Percentiles rank a stretch among this genome's conserved stretches.
Evolutionary conservation across 768 basidiomycete species (phyloP).

Genomic region (Xerocomus spinulosus): DNA sequence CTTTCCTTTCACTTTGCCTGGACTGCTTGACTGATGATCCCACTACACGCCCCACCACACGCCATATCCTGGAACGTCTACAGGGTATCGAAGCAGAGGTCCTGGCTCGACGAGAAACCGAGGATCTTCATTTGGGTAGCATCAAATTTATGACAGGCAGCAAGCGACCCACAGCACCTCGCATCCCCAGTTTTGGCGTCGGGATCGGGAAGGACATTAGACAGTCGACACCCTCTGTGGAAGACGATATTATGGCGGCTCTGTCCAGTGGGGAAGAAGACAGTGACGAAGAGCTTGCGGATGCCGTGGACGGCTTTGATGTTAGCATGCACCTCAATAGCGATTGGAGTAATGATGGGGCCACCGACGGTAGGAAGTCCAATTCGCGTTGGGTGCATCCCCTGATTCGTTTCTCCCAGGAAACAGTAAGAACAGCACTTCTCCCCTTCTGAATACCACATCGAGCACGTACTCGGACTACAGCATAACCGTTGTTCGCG

Average conservation of each 20-base stretch:
- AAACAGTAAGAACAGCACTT: slow-evolving; percentile 41
- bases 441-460: slow-evolving; percentile 50
- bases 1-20: slow-evolving; percentile 71
- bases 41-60: slow-evolving; percentile 64
- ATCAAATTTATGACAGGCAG: slow-evolving; percentile 74
- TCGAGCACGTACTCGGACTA: slow-evolving; percentile 53
- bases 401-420: slow-evolving; percentile 24
- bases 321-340: slow-evolving; percentile 45
- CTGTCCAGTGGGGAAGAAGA: slow-evolving; percentile 49
- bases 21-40: slow-evolving; percentile 73
- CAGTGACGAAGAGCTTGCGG: slow-evolving; percentile 60
- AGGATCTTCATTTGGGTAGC: slow-evolving; percentile 78
- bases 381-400: slow-evolving; percentile 4
- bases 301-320: slow-evolving; percentile 53
- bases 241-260: slow-evolving; percentile 33
- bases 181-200: slow-evolving; percentile 84
- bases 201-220: slow-evolving; percentile 62
- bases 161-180: slow-evolving; percentile 57
- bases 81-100: slow-evolving; percentile 82
- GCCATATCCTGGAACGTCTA: slow-evolving; percentile 74
- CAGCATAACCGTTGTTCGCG: slow-evolving; percentile 63
- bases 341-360: slow-evolving; percentile 38
- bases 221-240: slow-evolving; percentile 26
- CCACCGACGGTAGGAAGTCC: slow-evolving; percentile 29
- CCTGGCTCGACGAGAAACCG: slow-evolving; percentile 58